Conservation (phyloP, 768 basidiomycete species). For the Tubosaeta sp. region DNA sequence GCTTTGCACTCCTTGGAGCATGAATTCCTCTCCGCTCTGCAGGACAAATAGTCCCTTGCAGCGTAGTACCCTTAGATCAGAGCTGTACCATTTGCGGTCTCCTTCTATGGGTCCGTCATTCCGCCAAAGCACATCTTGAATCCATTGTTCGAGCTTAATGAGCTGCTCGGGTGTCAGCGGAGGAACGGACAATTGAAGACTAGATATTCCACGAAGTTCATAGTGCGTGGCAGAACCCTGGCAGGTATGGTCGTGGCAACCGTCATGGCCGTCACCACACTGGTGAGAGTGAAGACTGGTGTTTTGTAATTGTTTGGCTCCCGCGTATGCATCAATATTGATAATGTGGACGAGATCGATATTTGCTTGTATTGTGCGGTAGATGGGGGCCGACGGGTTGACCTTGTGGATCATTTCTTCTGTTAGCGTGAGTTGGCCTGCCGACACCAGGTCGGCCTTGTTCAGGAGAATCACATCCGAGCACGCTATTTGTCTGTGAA, state of each 20-base stretch:
- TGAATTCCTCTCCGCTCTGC: constrained; percentile 52
- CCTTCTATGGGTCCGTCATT: constrained; percentile 43
- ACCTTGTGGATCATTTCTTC: constrained; percentile 64
- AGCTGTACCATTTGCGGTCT: constrained; percentile 7
- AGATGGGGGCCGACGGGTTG: constrained; percentile 76
- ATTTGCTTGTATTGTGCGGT: constrained; percentile 64
- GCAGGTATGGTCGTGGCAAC: constrained; percentile 31
- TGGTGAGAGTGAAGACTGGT: constrained; percentile 26
- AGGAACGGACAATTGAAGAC: constrained; percentile 68
- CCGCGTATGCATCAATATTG: constrained; percentile 74
- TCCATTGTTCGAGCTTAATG: constrained; percentile 68
- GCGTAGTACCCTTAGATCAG: constrained; percentile 61
- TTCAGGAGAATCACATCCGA: constrained; percentile 92
- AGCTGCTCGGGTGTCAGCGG: constrained; percentile 46
- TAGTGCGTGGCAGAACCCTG: constrained; percentile 48
- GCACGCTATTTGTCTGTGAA: constrained; percentile 82
- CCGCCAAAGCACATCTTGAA: constrained; percentile 83
- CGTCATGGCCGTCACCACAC: constrained; percentile 29
- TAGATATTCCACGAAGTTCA: constrained; percentile 78
- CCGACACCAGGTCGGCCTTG: constrained; percentile 74
- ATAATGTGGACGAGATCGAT: constrained; percentile 78
- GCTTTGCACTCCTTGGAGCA: constrained; percentile 89
- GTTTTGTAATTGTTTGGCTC: constrained; percentile 32
- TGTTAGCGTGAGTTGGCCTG: constrained; percentile 41
- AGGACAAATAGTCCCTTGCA: constrained; percentile 80